Conservation (phyloP, 257 asterid species). For the Catharanthus roseus region DNA sequence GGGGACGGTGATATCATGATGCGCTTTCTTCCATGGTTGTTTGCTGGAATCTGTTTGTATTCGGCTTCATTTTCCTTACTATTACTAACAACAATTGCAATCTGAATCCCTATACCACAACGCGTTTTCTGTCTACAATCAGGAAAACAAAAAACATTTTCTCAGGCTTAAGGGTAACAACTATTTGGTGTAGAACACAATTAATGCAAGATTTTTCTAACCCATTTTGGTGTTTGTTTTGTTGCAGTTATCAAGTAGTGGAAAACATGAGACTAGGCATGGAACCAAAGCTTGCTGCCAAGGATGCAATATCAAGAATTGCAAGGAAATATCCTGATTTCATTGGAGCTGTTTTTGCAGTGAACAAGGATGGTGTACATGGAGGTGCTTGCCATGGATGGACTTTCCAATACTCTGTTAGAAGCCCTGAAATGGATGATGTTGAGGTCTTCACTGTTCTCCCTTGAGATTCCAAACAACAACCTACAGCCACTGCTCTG, state of each 20-base stretch:
- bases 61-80: not conserved
- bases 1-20: slow-evolving; percentile 99
- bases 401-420: slow-evolving; percentile 89
- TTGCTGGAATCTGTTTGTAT: not conserved
- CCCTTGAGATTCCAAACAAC: slow-evolving; percentile 18
- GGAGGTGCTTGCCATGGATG: slow-evolving; percentile 97
- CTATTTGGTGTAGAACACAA: slow-evolving; percentile 5
- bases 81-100: not conserved
- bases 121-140: not conserved
- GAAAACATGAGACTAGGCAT: slow-evolving; percentile 95
- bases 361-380: slow-evolving; percentile 59
- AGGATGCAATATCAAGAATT: slow-evolving; percentile 79
- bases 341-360: slow-evolving; percentile 82
- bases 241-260: slow-evolving; percentile 78
- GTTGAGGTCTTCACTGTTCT: slow-evolving; percentile 60
- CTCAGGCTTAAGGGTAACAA: too few species aligned
- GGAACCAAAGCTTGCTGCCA: slow-evolving; percentile 88
- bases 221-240: slow-evolving; percentile 9
- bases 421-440: slow-evolving; percentile 56
- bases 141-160: too few species aligned
- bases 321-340: slow-evolving; percentile 65
- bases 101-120: not conserved
- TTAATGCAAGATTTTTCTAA: not conserved
- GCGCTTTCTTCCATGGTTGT: slow-evolving; percentile 98
- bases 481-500: not conserved